These are phyloP conservation scores for Cyberlindnera euphorbiae DNA, from an alignment of 805 yeast species.

Conservation along the genomic window DNA sequence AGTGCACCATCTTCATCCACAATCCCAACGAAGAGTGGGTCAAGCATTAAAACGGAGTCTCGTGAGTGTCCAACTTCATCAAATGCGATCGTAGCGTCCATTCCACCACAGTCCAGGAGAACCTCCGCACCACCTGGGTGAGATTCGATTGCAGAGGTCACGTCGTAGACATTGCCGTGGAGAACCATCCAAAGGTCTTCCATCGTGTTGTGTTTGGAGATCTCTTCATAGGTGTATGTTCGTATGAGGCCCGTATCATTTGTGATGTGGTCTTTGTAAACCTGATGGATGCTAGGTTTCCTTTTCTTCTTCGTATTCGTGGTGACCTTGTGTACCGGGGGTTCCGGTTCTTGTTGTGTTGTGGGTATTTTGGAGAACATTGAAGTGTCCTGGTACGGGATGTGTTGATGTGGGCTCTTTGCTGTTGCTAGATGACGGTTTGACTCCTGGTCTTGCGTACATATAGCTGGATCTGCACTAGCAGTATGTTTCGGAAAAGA, in stretches of 20 bases:
- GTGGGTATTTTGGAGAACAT: constrained; percentile 4
- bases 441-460: no score
- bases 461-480: no score
- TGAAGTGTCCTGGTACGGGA: neutral
- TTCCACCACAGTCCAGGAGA: constrained; percentile 69
- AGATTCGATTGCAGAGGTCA: constrained; percentile 57
- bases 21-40: constrained; percentile 67
- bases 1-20: constrained; percentile 39
- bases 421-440: no score
- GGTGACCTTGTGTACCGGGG: constrained; percentile 10
- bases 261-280: neutral
- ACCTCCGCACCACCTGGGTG: constrained; percentile 77
- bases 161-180: constrained; percentile 75
- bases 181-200: constrained; percentile 77
- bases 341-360: constrained; percentile 1
- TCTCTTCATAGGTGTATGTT: constrained; percentile 14
- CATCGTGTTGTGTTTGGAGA: constrained; percentile 16
- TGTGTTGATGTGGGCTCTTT: no score
- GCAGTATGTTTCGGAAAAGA: no score
- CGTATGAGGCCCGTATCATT: constrained; percentile 1
- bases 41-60: constrained; percentile 78
- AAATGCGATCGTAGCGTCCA: constrained; percentile 75
- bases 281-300: neutral
- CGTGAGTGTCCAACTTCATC: constrained; percentile 97
- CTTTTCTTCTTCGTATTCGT: constrained; percentile 11